Evolutionary conservation across 257 asterid species (phyloP), one percentile per base, ranked within the genome.

Genomic region (Mentha longifolia): DNA sequence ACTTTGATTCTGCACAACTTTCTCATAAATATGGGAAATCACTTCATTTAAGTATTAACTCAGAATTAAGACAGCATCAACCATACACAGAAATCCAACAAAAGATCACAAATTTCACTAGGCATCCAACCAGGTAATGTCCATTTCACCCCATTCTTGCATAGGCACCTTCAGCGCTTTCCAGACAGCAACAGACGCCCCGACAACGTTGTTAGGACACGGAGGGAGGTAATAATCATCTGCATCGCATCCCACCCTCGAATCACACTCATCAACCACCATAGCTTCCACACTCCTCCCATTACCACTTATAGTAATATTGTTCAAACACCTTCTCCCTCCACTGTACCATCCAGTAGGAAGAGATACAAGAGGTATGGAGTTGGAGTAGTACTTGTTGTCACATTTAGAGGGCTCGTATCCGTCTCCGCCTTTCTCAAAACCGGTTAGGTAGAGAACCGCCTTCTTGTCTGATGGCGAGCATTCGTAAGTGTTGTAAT

Each of bases 221-320:
- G 86, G 89, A 39, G 89, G 89, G 52, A 72, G 86, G 45, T 76
- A 79, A 25, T 77, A 78, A 1, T 81, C 83, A 4, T 73, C 85
- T 2, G 72, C 71, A 16, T 82, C 87, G 9, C 89, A 84, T 39
- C 89, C 89, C 76, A 70, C 71, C 0, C 81, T 68, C 7, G 89
- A 80, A 54, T 85, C 89, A 67, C 89, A 82, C 64, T 78, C 90
- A 35, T 83, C 90, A 5, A 85, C 85, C 47, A 83, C 90, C 86
- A 69, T 62, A 0, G 85, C 88, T 0, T 51, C 73, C 67, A 83
- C 88, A 14, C 83, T 80, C 12, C 35, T 42, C 12, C 86, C 83
- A 55, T 83, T 85, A 15, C 73, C 82, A 17, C 61, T 42, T 16
- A 85, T 79, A 1, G 74, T 74, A 5, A 81, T 66, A 15, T 81